A percentile compares a stretch with the other conserved stretches of the same genome.
Evolutionary conservation across 139 green algal species (phyloP).

Genomic region (Raphidocelis subcapitata): DNA sequence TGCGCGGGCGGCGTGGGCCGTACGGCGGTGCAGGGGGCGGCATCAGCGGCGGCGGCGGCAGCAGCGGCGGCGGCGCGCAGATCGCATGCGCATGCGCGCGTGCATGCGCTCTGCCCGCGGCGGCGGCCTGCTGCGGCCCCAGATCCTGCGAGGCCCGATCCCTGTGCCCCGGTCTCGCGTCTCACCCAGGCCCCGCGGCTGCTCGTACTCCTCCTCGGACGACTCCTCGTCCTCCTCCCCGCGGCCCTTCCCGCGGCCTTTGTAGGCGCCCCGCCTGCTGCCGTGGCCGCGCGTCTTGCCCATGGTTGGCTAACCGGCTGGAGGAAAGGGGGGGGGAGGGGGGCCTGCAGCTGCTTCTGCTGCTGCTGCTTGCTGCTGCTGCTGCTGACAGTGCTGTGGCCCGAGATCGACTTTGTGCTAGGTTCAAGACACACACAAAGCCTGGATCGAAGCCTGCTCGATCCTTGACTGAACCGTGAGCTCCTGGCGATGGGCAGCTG

Average conservation of each 20-base stretch:
- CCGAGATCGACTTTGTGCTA: too few species aligned
- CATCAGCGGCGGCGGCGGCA: neutral
- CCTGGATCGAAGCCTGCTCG: too few species aligned
- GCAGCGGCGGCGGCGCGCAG: neutral
- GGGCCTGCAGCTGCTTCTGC: too few species aligned
- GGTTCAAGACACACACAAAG: too few species aligned
- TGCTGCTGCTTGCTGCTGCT: neutral
- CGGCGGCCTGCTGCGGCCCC: too few species aligned
- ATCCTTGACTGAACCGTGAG: too few species aligned
- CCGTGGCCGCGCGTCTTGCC: constrained; percentile 31
- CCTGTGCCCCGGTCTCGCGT: too few species aligned
- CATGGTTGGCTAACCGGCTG: constrained; percentile 4
- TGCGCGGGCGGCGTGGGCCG: neutral
- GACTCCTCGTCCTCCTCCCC: constrained; percentile 17
- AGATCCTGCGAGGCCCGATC: too few species aligned
- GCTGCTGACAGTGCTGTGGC: too few species aligned
- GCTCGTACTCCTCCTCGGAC: constrained; percentile 29
- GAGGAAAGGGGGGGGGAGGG: too few species aligned
- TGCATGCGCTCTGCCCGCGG: too few species aligned
- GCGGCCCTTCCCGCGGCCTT: constrained; percentile 13
- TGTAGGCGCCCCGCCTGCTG: constrained; percentile 6
- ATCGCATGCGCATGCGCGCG: neutral
- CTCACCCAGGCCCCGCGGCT: constrained; percentile 17
- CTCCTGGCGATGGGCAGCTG: too few species aligned
- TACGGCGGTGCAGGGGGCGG: neutral